Percentiles rank a stretch among this genome's conserved stretches.
Conservation (phyloP, 495 filamentous ascomycete genomes). For the Aspergillus steynii region DNA sequence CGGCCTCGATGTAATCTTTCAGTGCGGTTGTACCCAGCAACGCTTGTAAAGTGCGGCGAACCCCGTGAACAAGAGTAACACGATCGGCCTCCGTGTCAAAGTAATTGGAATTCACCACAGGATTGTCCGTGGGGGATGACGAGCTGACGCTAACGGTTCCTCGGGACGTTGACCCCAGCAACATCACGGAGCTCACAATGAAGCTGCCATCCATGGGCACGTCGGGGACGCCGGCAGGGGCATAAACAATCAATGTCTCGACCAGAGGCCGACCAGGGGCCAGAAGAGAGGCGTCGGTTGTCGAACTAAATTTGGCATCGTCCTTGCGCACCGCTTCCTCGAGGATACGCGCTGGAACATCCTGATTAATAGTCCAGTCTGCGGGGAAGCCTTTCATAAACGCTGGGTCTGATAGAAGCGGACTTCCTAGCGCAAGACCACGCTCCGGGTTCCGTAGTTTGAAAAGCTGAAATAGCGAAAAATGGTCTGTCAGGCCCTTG, state of each 20-base stretch:
- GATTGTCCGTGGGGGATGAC: background rate
- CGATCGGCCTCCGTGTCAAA: background rate
- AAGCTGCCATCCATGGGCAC: background rate
- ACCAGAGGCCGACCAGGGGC: background rate
- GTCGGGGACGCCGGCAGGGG: background rate
- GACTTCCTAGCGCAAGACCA: constrained; percentile 6
- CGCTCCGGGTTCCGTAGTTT: constrained; percentile 5
- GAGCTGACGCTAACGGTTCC: background rate
- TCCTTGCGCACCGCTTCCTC: background rate
- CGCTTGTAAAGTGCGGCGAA: background rate
- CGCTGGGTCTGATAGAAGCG: constrained; percentile 2
- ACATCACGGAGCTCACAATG: constrained; percentile 1
- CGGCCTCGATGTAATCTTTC: background rate
- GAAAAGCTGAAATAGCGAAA: constrained; percentile 7
- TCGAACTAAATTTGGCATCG: background rate
- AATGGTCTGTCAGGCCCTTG: background rate
- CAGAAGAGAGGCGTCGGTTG: background rate
- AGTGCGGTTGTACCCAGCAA: background rate
- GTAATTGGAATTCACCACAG: background rate
- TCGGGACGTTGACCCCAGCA: background rate
- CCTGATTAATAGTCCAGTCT: constrained; percentile 8
- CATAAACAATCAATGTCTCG: background rate
- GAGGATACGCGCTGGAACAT: background rate
- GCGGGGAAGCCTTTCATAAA: constrained; percentile 6
- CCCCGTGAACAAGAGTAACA: background rate